Evolutionary conservation across 1,284 basidiomycete species (phyloP).

Genomic region (Sporisorium scitamineum): DNA sequence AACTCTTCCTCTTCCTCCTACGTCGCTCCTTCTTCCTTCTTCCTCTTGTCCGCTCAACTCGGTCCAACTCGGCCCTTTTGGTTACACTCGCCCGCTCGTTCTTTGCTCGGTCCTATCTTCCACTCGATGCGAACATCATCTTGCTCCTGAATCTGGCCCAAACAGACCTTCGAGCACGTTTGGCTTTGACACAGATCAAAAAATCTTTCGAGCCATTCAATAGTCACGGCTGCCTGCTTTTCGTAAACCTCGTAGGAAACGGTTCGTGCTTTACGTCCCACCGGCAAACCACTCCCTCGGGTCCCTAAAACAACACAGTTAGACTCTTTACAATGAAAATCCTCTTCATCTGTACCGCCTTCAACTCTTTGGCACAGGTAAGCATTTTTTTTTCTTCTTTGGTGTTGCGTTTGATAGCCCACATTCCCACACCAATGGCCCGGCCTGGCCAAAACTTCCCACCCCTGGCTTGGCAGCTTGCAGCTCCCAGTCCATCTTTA

Average conservation of each 20-base stretch:
- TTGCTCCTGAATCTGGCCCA: neutral
- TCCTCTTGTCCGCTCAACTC: neutral
- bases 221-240: too few relatives aligned
- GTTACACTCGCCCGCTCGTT: neutral
- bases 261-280: too few relatives aligned
- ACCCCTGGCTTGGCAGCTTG: neutral
- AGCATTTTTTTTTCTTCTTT: neutral
- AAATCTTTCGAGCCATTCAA: too few relatives aligned
- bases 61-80: neutral
- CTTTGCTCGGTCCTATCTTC: neutral
- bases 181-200: neutral
- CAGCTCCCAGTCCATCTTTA: neutral
- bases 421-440: neutral
- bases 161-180: neutral
- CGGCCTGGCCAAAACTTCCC: too few relatives aligned
- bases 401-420: neutral
- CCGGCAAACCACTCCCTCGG: neutral
- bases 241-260: too few relatives aligned
- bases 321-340: conserved; percentile 65
- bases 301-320: neutral
- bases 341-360: conserved; percentile 71
- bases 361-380: conserved; percentile 69
- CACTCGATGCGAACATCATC: neutral
- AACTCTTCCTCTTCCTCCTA: neutral
- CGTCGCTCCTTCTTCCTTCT: neutral